Conservation (phyloP, 2,329 filamentous ascomycete genomes). For the Fusarium ambrosium region DNA sequence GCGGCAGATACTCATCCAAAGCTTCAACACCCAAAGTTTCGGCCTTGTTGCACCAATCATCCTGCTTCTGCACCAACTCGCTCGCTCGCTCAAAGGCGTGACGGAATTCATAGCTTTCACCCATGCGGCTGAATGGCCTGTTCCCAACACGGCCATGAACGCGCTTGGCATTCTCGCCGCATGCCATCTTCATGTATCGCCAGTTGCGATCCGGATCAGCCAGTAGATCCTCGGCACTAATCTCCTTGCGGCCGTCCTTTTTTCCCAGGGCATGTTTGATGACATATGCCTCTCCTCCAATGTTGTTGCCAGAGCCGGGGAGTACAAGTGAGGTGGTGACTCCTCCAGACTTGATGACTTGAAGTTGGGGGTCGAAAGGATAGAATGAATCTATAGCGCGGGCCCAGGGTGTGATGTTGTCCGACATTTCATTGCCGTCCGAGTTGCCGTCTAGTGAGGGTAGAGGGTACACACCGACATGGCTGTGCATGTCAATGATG, state of each 20-base stretch:
- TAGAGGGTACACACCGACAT: conserved; percentile 72
- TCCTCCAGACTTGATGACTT: conserved; percentile 80
- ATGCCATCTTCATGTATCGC: conserved; percentile 84
- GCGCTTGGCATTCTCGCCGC: conserved; percentile 77
- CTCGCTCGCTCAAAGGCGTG: conserved; percentile 75
- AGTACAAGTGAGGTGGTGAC: conserved; percentile 77
- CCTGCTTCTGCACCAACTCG: conserved; percentile 68
- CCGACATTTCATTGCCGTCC: conserved; percentile 74
- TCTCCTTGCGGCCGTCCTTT: conserved; percentile 70
- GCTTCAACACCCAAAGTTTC: conserved; percentile 63
- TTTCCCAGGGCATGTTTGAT: conserved; percentile 77
- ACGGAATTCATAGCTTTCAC: conserved; percentile 78
- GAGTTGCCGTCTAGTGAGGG: conserved; percentile 66
- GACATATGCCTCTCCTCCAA: conserved; percentile 77
- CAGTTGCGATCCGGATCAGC: conserved; percentile 75
- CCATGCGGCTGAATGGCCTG: conserved; percentile 71
- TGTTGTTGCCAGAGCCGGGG: conserved; percentile 79
- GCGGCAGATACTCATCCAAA: conserved; percentile 70
- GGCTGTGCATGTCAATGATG: conserved; percentile 80
- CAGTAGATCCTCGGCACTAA: conserved; percentile 73
- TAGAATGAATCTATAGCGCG: conserved; percentile 76
- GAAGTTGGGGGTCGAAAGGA: conserved; percentile 73
- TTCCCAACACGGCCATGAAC: conserved; percentile 69
- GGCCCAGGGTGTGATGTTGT: conserved; percentile 76
- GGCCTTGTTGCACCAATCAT: conserved; percentile 76